Evolutionary conservation across 306 rosid genomes (phyloP).

Genomic region (Pterocarpus macrocarpus): DNA sequence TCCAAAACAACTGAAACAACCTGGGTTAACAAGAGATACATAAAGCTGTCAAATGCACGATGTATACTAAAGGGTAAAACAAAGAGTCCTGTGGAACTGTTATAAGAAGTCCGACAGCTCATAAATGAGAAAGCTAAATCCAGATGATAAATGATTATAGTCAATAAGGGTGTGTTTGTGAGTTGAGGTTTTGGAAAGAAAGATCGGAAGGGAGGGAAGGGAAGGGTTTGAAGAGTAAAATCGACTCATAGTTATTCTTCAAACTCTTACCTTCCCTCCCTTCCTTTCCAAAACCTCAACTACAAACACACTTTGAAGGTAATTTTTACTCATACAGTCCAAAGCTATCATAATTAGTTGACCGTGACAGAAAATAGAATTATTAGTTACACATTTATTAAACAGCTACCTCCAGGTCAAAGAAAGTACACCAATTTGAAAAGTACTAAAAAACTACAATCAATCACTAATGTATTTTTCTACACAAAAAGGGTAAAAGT

Average conservation of each 20-base stretch:
- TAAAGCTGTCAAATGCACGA: constrained; percentile 44
- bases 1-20: constrained; percentile 77
- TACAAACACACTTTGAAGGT: neutral
- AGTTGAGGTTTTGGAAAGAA: too few relatives aligned
- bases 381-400: neutral
- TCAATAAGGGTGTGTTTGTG: neutral
- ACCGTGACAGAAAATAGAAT: constrained; percentile 16
- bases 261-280: too few relatives aligned
- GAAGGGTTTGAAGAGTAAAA: too few relatives aligned
- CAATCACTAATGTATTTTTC: neutral
- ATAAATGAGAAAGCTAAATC: constrained; percentile 9
- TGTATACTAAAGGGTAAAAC: constrained; percentile 23
- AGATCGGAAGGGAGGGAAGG: too few relatives aligned
- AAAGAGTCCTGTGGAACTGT: constrained; percentile 27
- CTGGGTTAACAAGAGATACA: constrained; percentile 52
- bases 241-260: too few relatives aligned
- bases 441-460: constrained; percentile 25
- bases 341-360: constrained; percentile 11
- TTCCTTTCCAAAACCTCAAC: too few relatives aligned
- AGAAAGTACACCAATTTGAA: constrained; percentile 34
- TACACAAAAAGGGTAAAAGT: constrained; percentile 10
- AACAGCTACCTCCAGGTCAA: constrained; percentile 40
- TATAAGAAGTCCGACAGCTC: constrained; percentile 16
- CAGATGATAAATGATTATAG: constrained; percentile 14
- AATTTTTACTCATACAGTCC: constrained; percentile 12